phyloP scores from a whole-genome alignment of 805 yeast species.

The Saturnispora silvae region DNA sequence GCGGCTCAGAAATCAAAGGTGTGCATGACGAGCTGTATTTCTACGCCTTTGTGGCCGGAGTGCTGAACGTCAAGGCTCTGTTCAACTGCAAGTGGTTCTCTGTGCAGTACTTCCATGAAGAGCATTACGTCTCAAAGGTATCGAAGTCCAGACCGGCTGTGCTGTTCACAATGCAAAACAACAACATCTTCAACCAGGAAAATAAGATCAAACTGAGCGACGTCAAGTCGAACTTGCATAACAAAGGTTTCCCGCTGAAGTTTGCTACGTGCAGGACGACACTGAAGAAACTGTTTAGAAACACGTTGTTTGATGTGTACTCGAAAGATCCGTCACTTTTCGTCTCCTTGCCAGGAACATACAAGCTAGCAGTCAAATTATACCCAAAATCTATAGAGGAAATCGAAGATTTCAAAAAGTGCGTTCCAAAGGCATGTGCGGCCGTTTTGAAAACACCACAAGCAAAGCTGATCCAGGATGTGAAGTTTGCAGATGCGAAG shows the following conservation, averaged over 20 bases:
- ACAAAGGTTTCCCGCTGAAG: constrained; percentile 15
- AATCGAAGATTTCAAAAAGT: constrained; percentile 8
- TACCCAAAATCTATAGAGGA: constrained; percentile 13
- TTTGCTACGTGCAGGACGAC: constrained; percentile 19
- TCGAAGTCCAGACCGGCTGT: constrained; percentile 27
- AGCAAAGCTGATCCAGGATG: constrained; percentile 5
- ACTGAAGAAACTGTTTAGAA: constrained; percentile 15
- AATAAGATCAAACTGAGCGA: constrained; percentile 6
- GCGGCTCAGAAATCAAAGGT: constrained; percentile 15
- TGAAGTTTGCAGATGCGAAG: constrained; percentile 8
- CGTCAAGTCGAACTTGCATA: constrained; percentile 6
- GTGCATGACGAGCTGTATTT: constrained; percentile 16
- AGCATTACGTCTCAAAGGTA: constrained; percentile 17
- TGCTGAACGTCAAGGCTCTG: constrained; percentile 8
- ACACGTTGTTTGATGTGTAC: constrained; percentile 14
- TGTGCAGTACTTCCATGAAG: constrained; percentile 16
- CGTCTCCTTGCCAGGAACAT: constrained; percentile 19
- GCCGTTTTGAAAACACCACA: constrained; percentile 11
- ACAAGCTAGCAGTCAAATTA: constrained; percentile 11
- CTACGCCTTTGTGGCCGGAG: constrained; percentile 8
- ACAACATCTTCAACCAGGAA: constrained; percentile 20
- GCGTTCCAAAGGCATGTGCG: constrained; percentile 13
- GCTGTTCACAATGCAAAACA: constrained; percentile 29
- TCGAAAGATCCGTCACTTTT: constrained; percentile 5
- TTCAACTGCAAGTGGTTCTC: constrained; percentile 18